Percentiles rank a stretch among this genome's conserved stretches.
phyloP scores from a whole-genome alignment of 495 filamentous ascomycete species.

The Neurospora discreta region DNA sequence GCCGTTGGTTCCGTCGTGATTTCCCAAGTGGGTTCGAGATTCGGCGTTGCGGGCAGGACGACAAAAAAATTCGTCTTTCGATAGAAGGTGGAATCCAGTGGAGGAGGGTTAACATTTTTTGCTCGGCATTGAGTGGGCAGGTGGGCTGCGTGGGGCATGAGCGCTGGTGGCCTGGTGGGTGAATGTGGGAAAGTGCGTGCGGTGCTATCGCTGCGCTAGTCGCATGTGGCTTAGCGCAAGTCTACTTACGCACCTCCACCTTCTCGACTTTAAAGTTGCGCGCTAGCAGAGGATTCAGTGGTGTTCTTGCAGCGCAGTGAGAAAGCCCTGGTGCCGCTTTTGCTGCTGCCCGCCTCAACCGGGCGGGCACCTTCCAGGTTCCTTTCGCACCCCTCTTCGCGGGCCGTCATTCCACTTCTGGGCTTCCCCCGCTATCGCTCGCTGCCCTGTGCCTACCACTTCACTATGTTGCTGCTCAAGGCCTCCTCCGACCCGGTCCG shows the following conservation, averaged over 20 bases:
- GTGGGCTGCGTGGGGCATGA: background rate
- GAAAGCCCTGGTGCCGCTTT: background rate
- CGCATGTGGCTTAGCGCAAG: constrained; percentile 4
- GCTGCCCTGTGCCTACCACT: background rate
- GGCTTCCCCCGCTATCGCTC: background rate
- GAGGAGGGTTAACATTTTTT: constrained; percentile 23
- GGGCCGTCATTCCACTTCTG: background rate
- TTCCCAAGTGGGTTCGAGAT: background rate
- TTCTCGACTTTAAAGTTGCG: background rate
- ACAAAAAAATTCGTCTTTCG: background rate
- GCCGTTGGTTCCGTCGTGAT: background rate
- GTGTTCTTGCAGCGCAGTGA: background rate
- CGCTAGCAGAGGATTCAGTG: background rate
- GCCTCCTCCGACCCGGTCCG: too few species aligned
- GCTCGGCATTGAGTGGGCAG: constrained; percentile 10
- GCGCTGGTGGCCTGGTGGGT: background rate
- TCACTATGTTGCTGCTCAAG: background rate
- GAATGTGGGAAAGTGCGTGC: background rate
- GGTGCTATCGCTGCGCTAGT: constrained; percentile 1
- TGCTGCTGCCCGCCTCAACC: background rate
- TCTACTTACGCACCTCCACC: background rate
- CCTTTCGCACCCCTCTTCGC: background rate
- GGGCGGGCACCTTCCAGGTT: background rate
- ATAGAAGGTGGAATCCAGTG: constrained; percentile 7
- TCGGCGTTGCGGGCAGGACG: background rate